Base-by-base conservation (phyloP, 2,329 filamentous ascomycete genomes). In the Arthrobotrys sphaeroides region DNA sequence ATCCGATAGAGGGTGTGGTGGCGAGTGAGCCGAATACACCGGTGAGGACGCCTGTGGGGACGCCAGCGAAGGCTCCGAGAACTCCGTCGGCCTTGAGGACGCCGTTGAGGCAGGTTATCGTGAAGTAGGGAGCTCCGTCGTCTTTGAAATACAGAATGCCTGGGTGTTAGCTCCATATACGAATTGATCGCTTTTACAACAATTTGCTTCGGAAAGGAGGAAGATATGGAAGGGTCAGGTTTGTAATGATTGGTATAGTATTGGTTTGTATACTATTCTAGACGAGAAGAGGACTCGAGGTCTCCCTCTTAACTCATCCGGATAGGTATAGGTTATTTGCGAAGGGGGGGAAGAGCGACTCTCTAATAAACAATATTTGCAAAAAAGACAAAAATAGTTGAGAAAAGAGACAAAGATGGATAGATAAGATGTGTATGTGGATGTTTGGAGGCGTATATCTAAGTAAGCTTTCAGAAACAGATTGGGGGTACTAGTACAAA, bases 301-400 rank as follows among this genome's bases (percentile, higher is more conserved):
- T 55, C 31, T 55, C 51, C 10, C 28, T 55, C 31, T 55, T 13
- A n/a, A 36, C 51, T 24, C 51, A 55, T 55, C 18, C 38, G 13
- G 16, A 47, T 10, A 26, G 18, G 47, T 33, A 33, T 53, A 28
- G 20, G 28, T n/a, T n/a, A n/a, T n/a, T n/a, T n/a, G 47, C 18
- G 20, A 36, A 12, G 13, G 6, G 20, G 26, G 47, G n/a, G 28
- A 33, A 33, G 10, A 18, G 28, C 6, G 31, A 38, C 16, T 22
- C 51, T 55, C 51, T 55, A 55, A 55, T 55, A 55, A 55, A 55
- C 83, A 77, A 51, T 65, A 77, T 42, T 76, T 73, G 53, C 78
- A 74, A 62, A 76, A 77, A 26, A 86, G 87, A 16, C 86, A 88
- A 67, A 36, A 72, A 61, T 28, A 57, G 31, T 53, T 57, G 38